Percentiles rank a stretch among this genome's conserved stretches.
Conservation (phyloP, 1,284 basidiomycete genomes). For the Tausonia pullulans region DNA sequence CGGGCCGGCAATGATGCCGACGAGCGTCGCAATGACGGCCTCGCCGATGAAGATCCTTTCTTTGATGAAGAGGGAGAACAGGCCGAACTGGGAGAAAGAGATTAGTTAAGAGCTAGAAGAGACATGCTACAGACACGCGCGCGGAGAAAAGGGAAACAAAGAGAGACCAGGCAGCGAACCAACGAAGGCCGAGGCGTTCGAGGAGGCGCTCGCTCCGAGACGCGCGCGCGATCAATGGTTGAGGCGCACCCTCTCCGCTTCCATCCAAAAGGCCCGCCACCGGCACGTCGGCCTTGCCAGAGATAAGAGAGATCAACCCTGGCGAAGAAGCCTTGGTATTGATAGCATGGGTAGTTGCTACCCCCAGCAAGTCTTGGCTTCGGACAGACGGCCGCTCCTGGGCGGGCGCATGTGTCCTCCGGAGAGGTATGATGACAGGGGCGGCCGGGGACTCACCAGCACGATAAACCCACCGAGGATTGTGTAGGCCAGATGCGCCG, state of each 20-base stretch:
- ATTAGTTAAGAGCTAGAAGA: background rate
- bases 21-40: slow-evolving; percentile 76
- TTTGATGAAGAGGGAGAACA: slow-evolving; percentile 86
- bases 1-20: slow-evolving; percentile 49
- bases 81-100: slow-evolving; percentile 56
- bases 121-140: no score
- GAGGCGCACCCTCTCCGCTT: background rate
- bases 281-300: no score
- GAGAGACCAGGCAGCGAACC: background rate
- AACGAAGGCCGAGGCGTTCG: background rate
- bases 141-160: background rate
- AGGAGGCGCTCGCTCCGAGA: background rate
- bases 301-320: no score
- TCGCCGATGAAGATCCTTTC: slow-evolving; percentile 93
- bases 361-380: no score
- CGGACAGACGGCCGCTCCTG: no score
- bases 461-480: slow-evolving; percentile 47
- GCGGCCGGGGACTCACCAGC: slow-evolving; percentile 42
- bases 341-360: no score
- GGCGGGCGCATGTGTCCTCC: no score
- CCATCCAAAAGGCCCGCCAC: no score
- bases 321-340: no score
- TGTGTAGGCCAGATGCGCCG: slow-evolving; percentile 51
- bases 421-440: slow-evolving; percentile 11
- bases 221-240: background rate